A percentile compares a stretch with the other conserved stretches of the same genome.
Conservation (phyloP, 768 basidiomycete genomes). For the Steccherinum ochraceum region DNA sequence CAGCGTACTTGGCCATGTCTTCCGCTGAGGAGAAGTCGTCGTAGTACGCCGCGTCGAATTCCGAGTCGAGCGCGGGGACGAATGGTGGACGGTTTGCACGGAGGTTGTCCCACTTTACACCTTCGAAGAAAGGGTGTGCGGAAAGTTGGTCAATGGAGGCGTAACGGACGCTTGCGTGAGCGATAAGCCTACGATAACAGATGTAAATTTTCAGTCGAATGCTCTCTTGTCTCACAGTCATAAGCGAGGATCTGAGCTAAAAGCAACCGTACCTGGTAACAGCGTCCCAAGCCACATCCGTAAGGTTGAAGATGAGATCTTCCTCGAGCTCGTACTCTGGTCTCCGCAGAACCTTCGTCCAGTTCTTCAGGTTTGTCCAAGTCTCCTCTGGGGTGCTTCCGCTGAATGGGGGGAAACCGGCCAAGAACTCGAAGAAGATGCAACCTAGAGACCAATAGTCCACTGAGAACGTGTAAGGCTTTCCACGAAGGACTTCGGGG, state of each 20-base stretch:
- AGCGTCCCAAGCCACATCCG: slow-evolving; percentile 90
- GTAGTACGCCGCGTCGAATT: slow-evolving; percentile 93
- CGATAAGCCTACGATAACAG: slow-evolving; percentile 58
- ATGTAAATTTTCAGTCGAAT: slow-evolving; percentile 3
- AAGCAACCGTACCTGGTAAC: slow-evolving; percentile 61
- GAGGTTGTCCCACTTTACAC: slow-evolving; percentile 71
- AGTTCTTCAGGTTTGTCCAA: slow-evolving; percentile 98
- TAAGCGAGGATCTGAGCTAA: too few species aligned
- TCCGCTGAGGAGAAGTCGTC: slow-evolving; percentile 84
- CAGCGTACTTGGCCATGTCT: slow-evolving; percentile 98
- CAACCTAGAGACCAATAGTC: slow-evolving; percentile 99
- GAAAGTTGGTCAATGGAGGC: slow-evolving; percentile 67
- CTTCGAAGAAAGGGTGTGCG: slow-evolving; percentile 77
- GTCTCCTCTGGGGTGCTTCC: slow-evolving; percentile 95
- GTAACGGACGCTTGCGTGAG: slow-evolving; percentile 78
- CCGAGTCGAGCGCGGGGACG: slow-evolving; percentile 90
- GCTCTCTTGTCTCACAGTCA: too few species aligned
- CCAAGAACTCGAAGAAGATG: slow-evolving; percentile 94
- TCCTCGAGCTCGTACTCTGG: slow-evolving; percentile 96
- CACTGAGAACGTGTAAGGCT: slow-evolving; percentile 92
- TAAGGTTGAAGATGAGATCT: slow-evolving; percentile 94
- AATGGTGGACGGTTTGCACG: slow-evolving; percentile 79
- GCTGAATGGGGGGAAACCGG: slow-evolving; percentile 97
- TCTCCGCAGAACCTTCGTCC: slow-evolving; percentile 85
- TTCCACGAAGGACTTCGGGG: slow-evolving; percentile 87